A percentile compares a stretch with the other conserved stretches of the same genome.
phyloP scores from a whole-genome alignment of 139 green algal species.

The Picochlorum sp. region DNA sequence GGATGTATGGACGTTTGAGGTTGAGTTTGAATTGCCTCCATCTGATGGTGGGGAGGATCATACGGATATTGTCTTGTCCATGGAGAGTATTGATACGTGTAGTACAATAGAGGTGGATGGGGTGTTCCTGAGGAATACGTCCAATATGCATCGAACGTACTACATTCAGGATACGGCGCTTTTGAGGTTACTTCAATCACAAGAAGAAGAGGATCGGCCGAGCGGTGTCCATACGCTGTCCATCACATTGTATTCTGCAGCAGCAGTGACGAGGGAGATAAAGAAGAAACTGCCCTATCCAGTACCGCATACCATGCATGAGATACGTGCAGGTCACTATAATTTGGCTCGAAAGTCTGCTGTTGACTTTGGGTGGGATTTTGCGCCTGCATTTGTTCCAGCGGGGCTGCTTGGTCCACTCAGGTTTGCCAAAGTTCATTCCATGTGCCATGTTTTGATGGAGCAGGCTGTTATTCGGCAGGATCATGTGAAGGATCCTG shows the following conservation, averaged over 20 bases:
- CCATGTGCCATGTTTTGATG: neutral
- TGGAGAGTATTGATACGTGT: constrained; percentile 34
- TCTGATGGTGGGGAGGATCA: neutral
- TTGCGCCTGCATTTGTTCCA: constrained; percentile 61
- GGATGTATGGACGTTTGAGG: constrained; percentile 51
- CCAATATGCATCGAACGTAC: constrained; percentile 20
- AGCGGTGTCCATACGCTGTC: constrained; percentile 4
- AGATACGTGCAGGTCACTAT: constrained; percentile 33
- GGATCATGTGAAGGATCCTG: constrained; percentile 13
- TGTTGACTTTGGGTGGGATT: constrained; percentile 76
- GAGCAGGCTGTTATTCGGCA: constrained; percentile 19
- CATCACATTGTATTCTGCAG: constrained; percentile 12
- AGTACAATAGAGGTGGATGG: constrained; percentile 38
- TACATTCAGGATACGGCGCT: constrained; percentile 5
- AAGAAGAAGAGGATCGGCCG: too few species aligned
- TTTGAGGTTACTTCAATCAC: constrained; percentile 2
- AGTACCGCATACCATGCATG: constrained; percentile 10
- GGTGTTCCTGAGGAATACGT: constrained; percentile 28
- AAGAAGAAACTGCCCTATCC: constrained; percentile 16
- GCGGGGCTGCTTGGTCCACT: constrained; percentile 49
- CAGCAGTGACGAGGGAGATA: neutral
- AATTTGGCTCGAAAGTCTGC: constrained; percentile 70
- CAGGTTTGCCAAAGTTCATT: constrained; percentile 18
- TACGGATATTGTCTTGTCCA: constrained; percentile 11
- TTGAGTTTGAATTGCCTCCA: constrained; percentile 17